phyloP scores from a whole-genome alignment of 176 grass and related monocot species.

The Dactylis glomerata region DNA sequence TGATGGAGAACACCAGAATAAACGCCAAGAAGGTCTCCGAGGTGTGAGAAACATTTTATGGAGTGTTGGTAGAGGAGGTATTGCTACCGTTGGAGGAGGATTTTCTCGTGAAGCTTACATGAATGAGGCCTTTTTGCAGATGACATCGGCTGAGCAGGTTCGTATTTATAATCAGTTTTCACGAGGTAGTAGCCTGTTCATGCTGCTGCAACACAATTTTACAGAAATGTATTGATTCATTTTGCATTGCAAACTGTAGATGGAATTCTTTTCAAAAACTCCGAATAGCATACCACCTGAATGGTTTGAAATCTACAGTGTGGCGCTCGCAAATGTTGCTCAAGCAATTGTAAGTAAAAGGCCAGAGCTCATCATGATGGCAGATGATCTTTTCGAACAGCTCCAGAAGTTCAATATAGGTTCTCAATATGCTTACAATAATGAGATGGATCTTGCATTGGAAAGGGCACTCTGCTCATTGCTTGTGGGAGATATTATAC shows the following conservation, averaged over 20 bases:
- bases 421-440: constrained; percentile 50
- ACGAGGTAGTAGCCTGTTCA: not conserved
- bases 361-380: constrained; percentile 68
- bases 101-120: constrained; percentile 87
- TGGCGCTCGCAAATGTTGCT: constrained; percentile 86
- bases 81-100: constrained; percentile 79
- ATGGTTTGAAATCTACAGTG: constrained; percentile 85
- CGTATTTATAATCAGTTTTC: constrained; percentile 4
- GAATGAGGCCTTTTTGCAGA: constrained; percentile 81
- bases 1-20: constrained; percentile 55
- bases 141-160: constrained; percentile 91
- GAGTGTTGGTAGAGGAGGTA: constrained; percentile 73
- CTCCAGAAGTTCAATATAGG: constrained; percentile 69
- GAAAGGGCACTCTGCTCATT: constrained; percentile 86
- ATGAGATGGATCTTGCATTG: constrained; percentile 58
- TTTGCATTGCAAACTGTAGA: constrained; percentile 44
- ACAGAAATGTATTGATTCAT: constrained; percentile 2
- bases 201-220: not conserved
- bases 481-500: constrained; percentile 73
- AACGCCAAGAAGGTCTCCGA: constrained; percentile 78
- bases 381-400: constrained; percentile 72
- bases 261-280: constrained; percentile 81
- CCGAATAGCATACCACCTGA: constrained; percentile 89
- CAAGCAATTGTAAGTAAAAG: constrained; percentile 77
- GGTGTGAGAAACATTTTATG: constrained; percentile 81